A percentile compares a stretch with the other conserved stretches of the same genome.
Conservation (phyloP, 306 rosid species). For the Vachellia pachyceras region DNA sequence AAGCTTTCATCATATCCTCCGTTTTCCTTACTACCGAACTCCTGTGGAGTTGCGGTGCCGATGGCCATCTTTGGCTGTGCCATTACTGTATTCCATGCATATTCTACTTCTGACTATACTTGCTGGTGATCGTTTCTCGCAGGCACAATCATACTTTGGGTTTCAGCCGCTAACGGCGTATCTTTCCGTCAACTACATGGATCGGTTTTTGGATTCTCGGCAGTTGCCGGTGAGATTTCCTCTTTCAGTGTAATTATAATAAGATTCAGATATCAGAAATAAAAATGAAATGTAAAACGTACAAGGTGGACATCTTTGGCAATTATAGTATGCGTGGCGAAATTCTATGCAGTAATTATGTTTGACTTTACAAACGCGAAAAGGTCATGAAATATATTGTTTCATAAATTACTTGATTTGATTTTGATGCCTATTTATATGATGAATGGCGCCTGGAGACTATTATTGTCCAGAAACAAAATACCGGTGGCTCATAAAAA, state of each 20-base stretch:
- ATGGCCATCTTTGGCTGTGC: slow-evolving; percentile 5
- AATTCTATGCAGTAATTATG: slow-evolving; percentile 36
- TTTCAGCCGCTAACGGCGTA: slow-evolving; percentile 90
- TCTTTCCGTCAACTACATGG: slow-evolving; percentile 85
- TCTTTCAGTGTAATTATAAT: slow-evolving; percentile 1
- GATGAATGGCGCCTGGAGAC: background rate
- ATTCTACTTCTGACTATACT: background rate
- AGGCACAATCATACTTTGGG: slow-evolving; percentile 69
- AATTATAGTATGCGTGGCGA: background rate
- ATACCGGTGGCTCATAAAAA: background rate
- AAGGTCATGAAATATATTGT: slow-evolving; percentile 4
- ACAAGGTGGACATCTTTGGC: no score
- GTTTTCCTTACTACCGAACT: background rate
- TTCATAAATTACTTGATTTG: slow-evolving; percentile 1
- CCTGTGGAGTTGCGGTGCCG: slow-evolving; percentile 17
- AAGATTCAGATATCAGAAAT: no score
- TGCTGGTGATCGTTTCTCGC: slow-evolving; percentile 17
- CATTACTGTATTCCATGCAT: background rate
- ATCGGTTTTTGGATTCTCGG: slow-evolving; percentile 73
- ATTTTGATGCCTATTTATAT: background rate
- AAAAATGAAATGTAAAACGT: no score
- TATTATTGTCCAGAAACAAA: background rate
- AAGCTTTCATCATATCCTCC: background rate
- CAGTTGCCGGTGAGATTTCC: slow-evolving; percentile 70
- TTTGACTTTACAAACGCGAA: slow-evolving; percentile 53